Evolutionary conservation across 2,329 filamentous ascomycete species (phyloP), one percentile per base, ranked within the genome.

Genomic region (Diaporthe citrichinensis): DNA sequence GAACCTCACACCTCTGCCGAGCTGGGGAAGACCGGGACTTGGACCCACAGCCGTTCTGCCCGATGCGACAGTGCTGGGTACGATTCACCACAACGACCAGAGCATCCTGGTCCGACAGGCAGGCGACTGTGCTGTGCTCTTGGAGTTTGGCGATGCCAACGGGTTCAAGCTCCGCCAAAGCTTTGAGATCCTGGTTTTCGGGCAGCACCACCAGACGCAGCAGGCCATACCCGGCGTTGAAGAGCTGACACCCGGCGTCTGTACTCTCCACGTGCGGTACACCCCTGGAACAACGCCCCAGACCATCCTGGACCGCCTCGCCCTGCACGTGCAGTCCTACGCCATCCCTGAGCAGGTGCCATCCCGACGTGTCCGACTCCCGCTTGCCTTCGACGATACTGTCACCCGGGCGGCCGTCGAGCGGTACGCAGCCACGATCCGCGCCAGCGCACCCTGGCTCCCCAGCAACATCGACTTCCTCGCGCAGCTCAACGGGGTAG

Each of bases 391-490:
- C 20, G 61, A 67, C 61, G 61, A 67, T 28, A 17, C 2, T 7
- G 28, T 36, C 28, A 67, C 28, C 4, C 41, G 28, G 6, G 61
- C 44, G 41, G 44, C 61, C 6, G 44, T 67, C 61, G 41, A 49
- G 25, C 61, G 61, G n/a, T 71, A 71, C 7, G 68, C 68, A 1
- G 49, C 68, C 68, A 71, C 68, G 17, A 58, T 71, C 25, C 49
- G 49, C 31, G n/a, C 34, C 25, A 28, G 31, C n/a, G 68, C 68
- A 10, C 68, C 68, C 2, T 71, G 68, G 68, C 49, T 71, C 6
- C 68, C 68, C 4, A 71, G 68, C 49, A 71, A 71, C 28, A 23
- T 71, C 28, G 49, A 71, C 14, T 71, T 71, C 31, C 31, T 71
- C n/a, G 49, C 49, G 15, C 14, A 58, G 39, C 68, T 71, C 49